These are phyloP conservation scores for Coleophoma cylindrospora DNA, from an alignment of 2,329 filamentous ascomycete species.

Conservation along the genomic window DNA sequence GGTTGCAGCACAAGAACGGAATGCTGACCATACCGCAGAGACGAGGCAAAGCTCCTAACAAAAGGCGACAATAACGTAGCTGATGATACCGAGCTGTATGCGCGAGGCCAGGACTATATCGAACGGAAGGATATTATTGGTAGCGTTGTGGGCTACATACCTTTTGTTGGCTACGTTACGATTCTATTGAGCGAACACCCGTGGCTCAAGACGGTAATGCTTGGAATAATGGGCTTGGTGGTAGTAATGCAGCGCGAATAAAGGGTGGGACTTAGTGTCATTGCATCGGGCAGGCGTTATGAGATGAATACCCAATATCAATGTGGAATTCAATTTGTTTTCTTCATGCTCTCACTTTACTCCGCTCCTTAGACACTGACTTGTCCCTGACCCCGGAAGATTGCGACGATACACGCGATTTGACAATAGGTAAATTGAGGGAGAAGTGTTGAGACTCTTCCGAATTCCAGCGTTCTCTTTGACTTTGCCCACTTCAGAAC, in stretches of 20 bases:
- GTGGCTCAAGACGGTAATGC: constrained; percentile 92
- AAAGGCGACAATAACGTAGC: constrained; percentile 96
- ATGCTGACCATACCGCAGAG: constrained; percentile 26
- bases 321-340: no score
- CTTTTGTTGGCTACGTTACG: constrained; percentile 94
- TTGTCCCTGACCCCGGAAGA: no score
- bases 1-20: no score
- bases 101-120: constrained; percentile 79
- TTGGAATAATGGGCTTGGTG: constrained; percentile 91
- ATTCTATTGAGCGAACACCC: constrained; percentile 94
- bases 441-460: no score
- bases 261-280: not conserved
- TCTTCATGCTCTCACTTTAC: no score
- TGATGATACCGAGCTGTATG: constrained; percentile 90
- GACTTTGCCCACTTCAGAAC: no score
- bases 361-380: no score
- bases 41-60: constrained; percentile 71
- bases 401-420: no score
- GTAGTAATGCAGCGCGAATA: constrained; percentile 89
- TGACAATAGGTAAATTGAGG: no score
- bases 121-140: constrained; percentile 88
- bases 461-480: no score
- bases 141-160: constrained; percentile 85
- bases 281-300: constrained; percentile 12
- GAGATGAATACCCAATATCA: constrained; percentile 12